These are phyloP conservation scores for Acanthamoeba castellanii DNA, from an alignment of 208 protist species.

Conservation along the genomic window DNA sequence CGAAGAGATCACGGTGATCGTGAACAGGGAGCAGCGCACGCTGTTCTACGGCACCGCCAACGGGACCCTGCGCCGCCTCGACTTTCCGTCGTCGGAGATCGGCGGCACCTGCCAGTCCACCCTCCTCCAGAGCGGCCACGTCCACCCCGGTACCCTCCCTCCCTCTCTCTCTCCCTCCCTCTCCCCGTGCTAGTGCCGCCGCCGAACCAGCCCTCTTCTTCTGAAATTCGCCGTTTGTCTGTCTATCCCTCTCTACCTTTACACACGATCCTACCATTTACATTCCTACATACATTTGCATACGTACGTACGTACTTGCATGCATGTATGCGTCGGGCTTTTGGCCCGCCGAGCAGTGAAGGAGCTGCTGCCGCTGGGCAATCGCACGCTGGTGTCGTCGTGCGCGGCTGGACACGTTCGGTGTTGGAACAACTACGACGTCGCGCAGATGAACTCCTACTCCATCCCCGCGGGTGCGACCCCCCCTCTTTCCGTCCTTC, in stretches of 20 bases:
- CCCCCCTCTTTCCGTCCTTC: not conserved
- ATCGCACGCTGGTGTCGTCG: conserved; percentile 1
- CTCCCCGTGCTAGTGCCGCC: too few relatives aligned
- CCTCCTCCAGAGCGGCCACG: not conserved
- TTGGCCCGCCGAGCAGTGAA: not conserved
- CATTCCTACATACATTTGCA: too few relatives aligned
- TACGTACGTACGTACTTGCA: too few relatives aligned
- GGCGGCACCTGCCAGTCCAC: conserved; percentile 32
- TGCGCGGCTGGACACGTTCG: conserved; percentile 3
- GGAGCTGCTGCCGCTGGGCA: conserved; percentile 26
- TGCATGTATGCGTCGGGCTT: too few relatives aligned
- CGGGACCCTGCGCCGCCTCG: not conserved
- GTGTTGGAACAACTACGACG: conserved; percentile 56
- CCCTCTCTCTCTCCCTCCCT: not conserved
- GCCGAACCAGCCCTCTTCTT: too few relatives aligned
- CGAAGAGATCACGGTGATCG: conserved; percentile 24
- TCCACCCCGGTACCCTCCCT: not conserved
- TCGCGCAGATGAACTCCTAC: conserved; percentile 40
- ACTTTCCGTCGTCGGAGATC: conserved; percentile 32
- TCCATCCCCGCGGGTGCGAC: not conserved
- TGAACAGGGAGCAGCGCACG: conserved; percentile 19
- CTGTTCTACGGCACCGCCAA: conserved; percentile 41
- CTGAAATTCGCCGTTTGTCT: too few relatives aligned
- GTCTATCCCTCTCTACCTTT: too few relatives aligned
- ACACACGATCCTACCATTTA: too few relatives aligned